Base-by-base conservation (phyloP, 2,329 filamentous ascomycete species). In the Aspergillus glaucus region DNA sequence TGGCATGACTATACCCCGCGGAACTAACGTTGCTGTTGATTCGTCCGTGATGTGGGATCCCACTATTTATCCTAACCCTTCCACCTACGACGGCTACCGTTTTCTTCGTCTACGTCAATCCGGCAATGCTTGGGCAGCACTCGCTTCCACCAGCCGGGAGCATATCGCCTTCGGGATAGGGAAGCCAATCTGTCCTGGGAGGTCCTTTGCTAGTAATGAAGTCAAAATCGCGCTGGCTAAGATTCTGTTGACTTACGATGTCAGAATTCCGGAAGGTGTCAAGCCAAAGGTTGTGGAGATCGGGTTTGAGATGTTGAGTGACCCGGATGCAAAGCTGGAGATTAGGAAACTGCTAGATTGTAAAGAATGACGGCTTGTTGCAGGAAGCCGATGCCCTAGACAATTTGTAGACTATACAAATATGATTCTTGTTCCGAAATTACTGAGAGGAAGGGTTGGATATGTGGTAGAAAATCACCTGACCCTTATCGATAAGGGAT, bases 401-500 rank as follows among this genome's bases (percentile, higher is more conserved):
- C 10, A 12, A 30, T 12, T 3, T 30, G 26, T 30, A 4, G 9
- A 30, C 26, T 12, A 30, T 12, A 30, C 3, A 30, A 30, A 30
- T 30, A 30, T 30, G 26, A 12, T 12, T 4, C 4, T 28, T 30
- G 10, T 30, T 30, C 26, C 26, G 26, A 30, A 12, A 30, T 30
- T 12, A 30, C 26, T 30, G 26, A 30, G 26, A 30, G n/a, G 19
- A 10, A 40, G 19, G 10, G 17, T 40, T 22, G n/a, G 22, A 22
- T 14, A 42, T 21, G 21, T 15, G 14, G 37, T 19, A 40, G 15
- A 12, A 10, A 19, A 40, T 40, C 37, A 40, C 37, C 15, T 40
- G 55, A 49, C 26, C 21, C 15, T 30, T 58, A 63, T 66, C 62
- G 63, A 66, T 66, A 66, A 66, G 60, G 45, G 53, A 51, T 53